Evolutionary conservation across 2,329 filamentous ascomycete genomes (phyloP).

Genomic region (Aureobasidium musti): DNA sequence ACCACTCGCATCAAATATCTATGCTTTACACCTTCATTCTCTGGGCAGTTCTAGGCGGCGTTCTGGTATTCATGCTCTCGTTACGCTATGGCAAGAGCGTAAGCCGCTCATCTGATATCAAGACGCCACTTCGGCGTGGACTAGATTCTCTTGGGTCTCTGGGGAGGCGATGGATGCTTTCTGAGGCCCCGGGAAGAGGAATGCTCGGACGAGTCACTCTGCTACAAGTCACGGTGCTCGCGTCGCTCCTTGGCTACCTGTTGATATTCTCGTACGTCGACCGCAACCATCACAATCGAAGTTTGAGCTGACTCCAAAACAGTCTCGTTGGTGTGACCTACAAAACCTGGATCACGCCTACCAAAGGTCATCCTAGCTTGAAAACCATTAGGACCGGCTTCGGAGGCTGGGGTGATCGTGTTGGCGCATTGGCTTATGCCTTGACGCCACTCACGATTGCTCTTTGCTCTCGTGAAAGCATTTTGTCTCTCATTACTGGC

Average conservation of each 20-base stretch:
- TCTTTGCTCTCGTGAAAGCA: conserved; percentile 67
- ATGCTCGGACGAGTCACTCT: conserved; percentile 69
- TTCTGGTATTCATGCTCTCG: conserved; percentile 51
- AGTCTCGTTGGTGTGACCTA: conserved; percentile 67
- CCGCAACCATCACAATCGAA: not conserved
- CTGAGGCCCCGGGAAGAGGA: conserved; percentile 55
- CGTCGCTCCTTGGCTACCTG: conserved; percentile 62
- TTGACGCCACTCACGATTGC: conserved; percentile 70
- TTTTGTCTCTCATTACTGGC: conserved; percentile 69
- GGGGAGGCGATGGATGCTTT: conserved; percentile 59
- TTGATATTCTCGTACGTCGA: conserved; percentile 60
- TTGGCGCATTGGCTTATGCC: conserved; percentile 72
- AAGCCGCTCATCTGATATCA: conserved; percentile 13
- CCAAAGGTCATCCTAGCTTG: conserved; percentile 57
- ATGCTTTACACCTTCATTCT: conserved; percentile 61
- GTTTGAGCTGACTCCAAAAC: not conserved
- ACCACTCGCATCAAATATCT: conserved; percentile 55
- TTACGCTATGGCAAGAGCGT: conserved; percentile 34
- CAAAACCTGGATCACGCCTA: conserved; percentile 68
- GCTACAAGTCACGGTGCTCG: conserved; percentile 65
- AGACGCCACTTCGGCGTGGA: conserved; percentile 37
- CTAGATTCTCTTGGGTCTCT: conserved; percentile 46
- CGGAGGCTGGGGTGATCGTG: conserved; percentile 67
- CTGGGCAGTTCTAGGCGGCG: conserved; percentile 56
- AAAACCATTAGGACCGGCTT: conserved; percentile 67